Conservation (phyloP, 2,329 filamentous ascomycete genomes). For the Penicillium sp. region DNA sequence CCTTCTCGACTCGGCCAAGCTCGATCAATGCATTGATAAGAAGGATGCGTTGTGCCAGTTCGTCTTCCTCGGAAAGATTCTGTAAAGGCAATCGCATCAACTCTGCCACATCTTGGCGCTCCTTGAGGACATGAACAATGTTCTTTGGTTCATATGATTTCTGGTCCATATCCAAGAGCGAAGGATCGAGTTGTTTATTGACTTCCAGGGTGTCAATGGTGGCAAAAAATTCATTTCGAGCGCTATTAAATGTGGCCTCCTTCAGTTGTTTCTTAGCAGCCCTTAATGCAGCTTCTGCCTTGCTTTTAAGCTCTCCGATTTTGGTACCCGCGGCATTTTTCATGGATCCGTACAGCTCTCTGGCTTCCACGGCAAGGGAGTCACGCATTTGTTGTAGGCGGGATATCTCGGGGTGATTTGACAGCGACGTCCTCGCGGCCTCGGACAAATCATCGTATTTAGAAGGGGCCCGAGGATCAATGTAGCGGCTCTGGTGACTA, state of each 20-base stretch:
- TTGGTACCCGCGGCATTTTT: not conserved
- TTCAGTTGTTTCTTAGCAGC: not conserved
- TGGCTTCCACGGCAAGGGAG: not conserved
- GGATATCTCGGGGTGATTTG: not conserved
- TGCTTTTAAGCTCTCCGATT: not conserved
- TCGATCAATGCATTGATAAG: too few relatives aligned
- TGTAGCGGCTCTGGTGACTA: conserved; percentile 7
- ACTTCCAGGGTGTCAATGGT: conserved; percentile 11
- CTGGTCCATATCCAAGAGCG: conserved; percentile 6
- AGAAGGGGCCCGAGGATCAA: conserved; percentile 5
- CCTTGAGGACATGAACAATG: not conserved
- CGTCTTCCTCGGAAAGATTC: too few relatives aligned
- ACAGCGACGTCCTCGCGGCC: not conserved
- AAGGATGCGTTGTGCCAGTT: too few relatives aligned
- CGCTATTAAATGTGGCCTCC: not conserved
- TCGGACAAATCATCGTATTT: conserved; percentile 2
- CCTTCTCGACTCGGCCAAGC: too few relatives aligned
- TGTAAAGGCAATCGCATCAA: not conserved
- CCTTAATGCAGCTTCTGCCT: not conserved
- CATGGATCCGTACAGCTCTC: not conserved
- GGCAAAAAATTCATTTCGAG: conserved; percentile 10
- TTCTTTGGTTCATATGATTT: not conserved
- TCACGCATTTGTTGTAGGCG: not conserved
- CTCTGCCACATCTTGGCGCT: not conserved
- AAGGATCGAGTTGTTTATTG: conserved; percentile 12